Percentiles rank a stretch among this genome's conserved stretches.
These are phyloP conservation scores for Yamagishiella unicocca DNA, from an alignment of 139 green algal genomes.

Conservation along the genomic window DNA sequence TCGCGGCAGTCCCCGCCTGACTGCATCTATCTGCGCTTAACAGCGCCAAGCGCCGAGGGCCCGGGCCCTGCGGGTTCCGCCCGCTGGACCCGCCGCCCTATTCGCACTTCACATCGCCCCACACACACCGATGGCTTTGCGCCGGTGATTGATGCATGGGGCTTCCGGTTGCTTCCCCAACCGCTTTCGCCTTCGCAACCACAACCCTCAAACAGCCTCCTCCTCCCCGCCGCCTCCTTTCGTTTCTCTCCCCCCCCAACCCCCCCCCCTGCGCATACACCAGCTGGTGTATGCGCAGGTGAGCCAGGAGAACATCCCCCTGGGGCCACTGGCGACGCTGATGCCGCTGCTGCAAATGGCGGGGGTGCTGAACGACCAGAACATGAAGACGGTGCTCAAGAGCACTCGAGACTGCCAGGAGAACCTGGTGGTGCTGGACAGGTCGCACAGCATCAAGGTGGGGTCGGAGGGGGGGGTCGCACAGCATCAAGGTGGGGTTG, in stretches of 20 bases:
- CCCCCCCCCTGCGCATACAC: neutral
- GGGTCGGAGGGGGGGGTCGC: neutral
- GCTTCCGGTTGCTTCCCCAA: no score
- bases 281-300: constrained; percentile 59
- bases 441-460: constrained; percentile 79
- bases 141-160: no score
- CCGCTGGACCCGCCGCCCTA: no score
- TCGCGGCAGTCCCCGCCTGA: no score
- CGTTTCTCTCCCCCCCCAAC: neutral
- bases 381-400: constrained; percentile 68
- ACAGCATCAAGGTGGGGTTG: no score
- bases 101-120: no score
- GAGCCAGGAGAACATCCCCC: constrained; percentile 65
- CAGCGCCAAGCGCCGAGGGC: no score
- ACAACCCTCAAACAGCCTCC: neutral
- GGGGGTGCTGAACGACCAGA: constrained; percentile 61
- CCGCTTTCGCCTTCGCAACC: no score
- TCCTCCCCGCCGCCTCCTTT: neutral
- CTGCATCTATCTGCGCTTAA: no score
- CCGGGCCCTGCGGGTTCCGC: no score
- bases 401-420: constrained; percentile 73
- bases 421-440: constrained; percentile 84
- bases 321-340: constrained; percentile 68
- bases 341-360: constrained; percentile 77
- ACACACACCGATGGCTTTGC: no score